Evolutionary conservation across 2,329 filamentous ascomycete genomes (phyloP), one percentile per base, ranked within the genome.

Genomic region (Fulvia fulva): DNA sequence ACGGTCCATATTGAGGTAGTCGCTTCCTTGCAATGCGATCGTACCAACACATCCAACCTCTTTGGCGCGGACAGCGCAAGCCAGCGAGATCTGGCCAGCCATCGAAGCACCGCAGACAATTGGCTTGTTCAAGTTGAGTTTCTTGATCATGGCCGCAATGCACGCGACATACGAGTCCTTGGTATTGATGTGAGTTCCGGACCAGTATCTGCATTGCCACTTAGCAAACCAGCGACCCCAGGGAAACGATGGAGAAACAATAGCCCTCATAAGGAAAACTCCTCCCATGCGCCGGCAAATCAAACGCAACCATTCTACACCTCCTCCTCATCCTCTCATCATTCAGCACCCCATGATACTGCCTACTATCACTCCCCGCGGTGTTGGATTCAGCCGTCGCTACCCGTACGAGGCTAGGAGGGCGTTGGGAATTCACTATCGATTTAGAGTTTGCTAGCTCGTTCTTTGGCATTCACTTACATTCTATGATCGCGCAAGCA

Each of bases 261-360:
- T 23, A 1, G 54, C 72, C 71, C 52, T 74, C 68, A 12, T 74
- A 74, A 0, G 79, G 79, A 57, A 81, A 81, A 46, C 74, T 77
- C 6, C 78, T 67, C 0, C 79, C 79, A 60, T 81, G 80, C 2
- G 76, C 78, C 0, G 79, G 80, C 9, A 81, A 70, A 63, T 81
- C 79, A 49, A 81, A 79, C 1, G 77, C 77, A 46, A 75, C 76
- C 78, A 81, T 81, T 21, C 73, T 76, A 56, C 77, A 80, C 54
- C 71, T 76, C 66, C 78, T 74, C 21, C 75, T 71, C 76, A 80
- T 79, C 12, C 71, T 68, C 26, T 69, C 57, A 56, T 81, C 73
- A 56, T 81, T 81, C 77, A 82, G 76, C 1, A 81, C 78, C 21
- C 79, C 78, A 53, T 81, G 79, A 53, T 81, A 81, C 63, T 81